Evolutionary conservation across 805 yeast species (phyloP).

Genomic region (Brettanomyces nanus): DNA sequence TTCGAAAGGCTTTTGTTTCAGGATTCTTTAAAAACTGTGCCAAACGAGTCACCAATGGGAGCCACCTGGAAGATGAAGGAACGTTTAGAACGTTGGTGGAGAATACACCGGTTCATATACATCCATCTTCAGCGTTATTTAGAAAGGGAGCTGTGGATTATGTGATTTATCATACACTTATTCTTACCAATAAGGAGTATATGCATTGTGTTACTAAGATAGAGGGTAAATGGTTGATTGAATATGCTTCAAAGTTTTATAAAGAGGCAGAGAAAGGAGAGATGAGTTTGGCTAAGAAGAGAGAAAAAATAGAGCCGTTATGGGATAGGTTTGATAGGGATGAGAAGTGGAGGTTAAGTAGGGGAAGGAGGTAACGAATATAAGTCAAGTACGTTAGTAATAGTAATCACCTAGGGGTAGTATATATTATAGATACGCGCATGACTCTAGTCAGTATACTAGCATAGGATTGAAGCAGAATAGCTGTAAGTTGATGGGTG

Average conservation of each 20-base stretch:
- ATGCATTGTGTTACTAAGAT: conserved; percentile 85
- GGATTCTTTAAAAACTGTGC: conserved; percentile 66
- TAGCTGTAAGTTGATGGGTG: no score
- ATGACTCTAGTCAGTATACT: no score
- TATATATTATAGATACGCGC: not conserved
- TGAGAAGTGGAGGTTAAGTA: conserved; percentile 72
- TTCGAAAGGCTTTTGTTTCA: conserved; percentile 55
- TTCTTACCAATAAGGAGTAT: conserved; percentile 80
- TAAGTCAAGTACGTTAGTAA: not conserved
- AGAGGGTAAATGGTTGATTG: conserved; percentile 72
- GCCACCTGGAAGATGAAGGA: conserved; percentile 34
- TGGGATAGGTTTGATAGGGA: conserved; percentile 49
- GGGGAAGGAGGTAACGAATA: conserved; percentile 23
- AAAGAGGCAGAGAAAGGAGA: conserved; percentile 46
- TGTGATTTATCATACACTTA: conserved; percentile 72
- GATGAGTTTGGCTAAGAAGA: conserved; percentile 42
- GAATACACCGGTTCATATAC: conserved; percentile 67
- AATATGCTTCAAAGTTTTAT: conserved; percentile 68
- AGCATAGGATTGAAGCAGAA: no score
- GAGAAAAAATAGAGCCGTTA: conserved; percentile 67
- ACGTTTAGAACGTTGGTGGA: conserved; percentile 51
- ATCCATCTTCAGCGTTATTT: conserved; percentile 76
- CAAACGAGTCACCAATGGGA: conserved; percentile 42
- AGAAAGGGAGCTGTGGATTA: conserved; percentile 53
- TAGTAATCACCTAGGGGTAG: not conserved